These are phyloP conservation scores for Biscogniauxia sp. DNA, from an alignment of 2,329 filamentous ascomycete genomes.

Conservation along the genomic window DNA sequence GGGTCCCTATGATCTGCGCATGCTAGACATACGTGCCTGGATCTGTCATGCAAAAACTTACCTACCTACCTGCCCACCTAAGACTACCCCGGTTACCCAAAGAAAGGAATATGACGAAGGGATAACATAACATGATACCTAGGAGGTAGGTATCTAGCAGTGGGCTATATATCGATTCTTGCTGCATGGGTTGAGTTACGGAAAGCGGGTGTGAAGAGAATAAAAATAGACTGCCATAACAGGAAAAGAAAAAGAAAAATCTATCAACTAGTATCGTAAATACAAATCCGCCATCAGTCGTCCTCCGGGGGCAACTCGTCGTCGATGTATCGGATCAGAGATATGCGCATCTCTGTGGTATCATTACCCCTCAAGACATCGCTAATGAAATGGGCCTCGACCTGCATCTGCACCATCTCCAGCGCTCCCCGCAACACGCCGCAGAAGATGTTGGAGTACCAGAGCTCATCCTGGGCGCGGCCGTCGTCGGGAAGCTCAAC, in stretches of 20 bases:
- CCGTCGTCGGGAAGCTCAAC: conserved; percentile 96
- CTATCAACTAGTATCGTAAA: conserved; percentile 1
- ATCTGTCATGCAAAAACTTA: not conserved
- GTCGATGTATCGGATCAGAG: conserved; percentile 89
- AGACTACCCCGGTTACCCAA: not conserved
- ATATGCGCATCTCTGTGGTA: conserved; percentile 94
- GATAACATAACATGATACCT: not conserved
- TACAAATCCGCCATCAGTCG: conserved; percentile 54
- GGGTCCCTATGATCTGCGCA: not conserved
- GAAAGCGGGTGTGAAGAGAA: not conserved
- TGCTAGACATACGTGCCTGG: not conserved
- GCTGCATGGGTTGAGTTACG: not conserved
- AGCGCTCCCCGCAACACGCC: conserved; percentile 86
- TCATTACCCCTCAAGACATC: conserved; percentile 92
- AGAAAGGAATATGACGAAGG: not conserved
- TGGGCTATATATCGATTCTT: not conserved
- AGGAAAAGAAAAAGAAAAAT: not conserved
- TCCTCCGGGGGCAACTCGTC: conserved; percentile 97
- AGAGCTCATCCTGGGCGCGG: conserved; percentile 90
- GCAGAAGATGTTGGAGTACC: conserved; percentile 97
- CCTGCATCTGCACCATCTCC: conserved; percentile 99
- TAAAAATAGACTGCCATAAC: not conserved
- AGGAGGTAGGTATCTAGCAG: not conserved
- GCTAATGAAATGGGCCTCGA: conserved; percentile 94
- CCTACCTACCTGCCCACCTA: not conserved